Evolutionary conservation across 352 stramenopile species (phyloP).

Genomic region (Pythium rishiriense): DNA sequence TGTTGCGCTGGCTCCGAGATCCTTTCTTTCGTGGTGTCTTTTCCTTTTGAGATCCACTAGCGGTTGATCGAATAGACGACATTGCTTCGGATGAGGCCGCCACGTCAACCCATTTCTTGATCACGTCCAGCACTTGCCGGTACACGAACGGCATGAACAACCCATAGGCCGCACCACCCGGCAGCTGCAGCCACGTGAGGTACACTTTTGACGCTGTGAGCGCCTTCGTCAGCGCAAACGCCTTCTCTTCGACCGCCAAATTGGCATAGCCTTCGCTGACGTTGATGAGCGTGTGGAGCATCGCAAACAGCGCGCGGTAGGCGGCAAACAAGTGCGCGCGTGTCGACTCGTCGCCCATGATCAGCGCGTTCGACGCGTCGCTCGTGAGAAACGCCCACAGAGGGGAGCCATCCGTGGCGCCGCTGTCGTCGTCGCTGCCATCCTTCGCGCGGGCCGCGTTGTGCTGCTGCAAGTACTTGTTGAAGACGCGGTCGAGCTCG

Average conservation of each 20-base stretch:
- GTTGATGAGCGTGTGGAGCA: slow-evolving; percentile 61
- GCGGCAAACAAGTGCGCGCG: slow-evolving; percentile 36
- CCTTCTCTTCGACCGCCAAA: slow-evolving; percentile 38
- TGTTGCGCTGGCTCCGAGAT: slow-evolving; percentile 5
- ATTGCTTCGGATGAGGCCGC: slow-evolving; percentile 15
- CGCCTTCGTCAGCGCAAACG: slow-evolving; percentile 49
- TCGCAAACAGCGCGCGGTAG: slow-evolving; percentile 65
- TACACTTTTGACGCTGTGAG: slow-evolving; percentile 77
- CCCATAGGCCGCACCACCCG: slow-evolving; percentile 76
- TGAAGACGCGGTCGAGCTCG: slow-evolving; percentile 52
- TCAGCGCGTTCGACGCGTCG: slow-evolving; percentile 23
- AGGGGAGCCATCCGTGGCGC: slow-evolving; percentile 5
- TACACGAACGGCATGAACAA: slow-evolving; percentile 89
- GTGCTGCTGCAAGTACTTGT: slow-evolving; percentile 52
- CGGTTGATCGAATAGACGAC: slow-evolving; percentile 12
- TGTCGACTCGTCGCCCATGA: slow-evolving; percentile 40
- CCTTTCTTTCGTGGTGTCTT: slow-evolving; percentile 21
- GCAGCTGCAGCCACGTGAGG: slow-evolving; percentile 77
- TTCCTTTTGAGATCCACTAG: slow-evolving; percentile 16
- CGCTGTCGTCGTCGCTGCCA: neutral
- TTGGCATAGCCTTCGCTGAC: slow-evolving; percentile 56
- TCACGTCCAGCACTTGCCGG: slow-evolving; percentile 70
- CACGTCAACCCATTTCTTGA: slow-evolving; percentile 76
- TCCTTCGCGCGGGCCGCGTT: slow-evolving; percentile 14
- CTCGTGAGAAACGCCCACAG: slow-evolving; percentile 63